phyloP scores from a whole-genome alignment of 371 early-diverging fungal genomes.

The Apophysomyces variabilis region DNA sequence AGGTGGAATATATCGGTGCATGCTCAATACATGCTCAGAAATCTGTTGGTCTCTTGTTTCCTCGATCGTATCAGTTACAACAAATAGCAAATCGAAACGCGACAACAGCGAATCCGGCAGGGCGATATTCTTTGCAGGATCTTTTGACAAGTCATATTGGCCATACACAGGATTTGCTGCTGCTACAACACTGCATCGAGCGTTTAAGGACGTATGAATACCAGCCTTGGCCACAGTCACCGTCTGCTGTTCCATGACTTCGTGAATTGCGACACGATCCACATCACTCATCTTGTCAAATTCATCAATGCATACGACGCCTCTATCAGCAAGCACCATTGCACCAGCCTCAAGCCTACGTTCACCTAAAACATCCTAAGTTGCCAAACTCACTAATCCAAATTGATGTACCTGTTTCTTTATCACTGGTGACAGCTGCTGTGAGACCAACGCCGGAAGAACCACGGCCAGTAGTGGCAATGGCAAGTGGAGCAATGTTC shows the following conservation, averaged over 20 bases:
- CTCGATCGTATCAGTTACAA: conserved; percentile 92
- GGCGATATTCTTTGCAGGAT: conserved; percentile 97
- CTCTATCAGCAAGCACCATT: conserved; percentile 99
- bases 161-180: conserved; percentile 99
- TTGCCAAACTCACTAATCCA: neutral
- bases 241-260: conserved; percentile 99
- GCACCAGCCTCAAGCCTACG: conserved; percentile 98
- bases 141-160: conserved; percentile 77
- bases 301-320: conserved; percentile 99
- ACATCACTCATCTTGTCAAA: conserved; percentile 99
- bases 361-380: conserved; percentile 61
- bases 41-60: conserved; percentile 86
- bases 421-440: conserved; percentile 91
- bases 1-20: conserved; percentile 91
- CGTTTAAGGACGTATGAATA: conserved; percentile 98
- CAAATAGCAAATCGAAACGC: conserved; percentile 99
- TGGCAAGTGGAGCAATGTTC: conserved; percentile 89
- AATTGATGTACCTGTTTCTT: conserved; percentile 64
- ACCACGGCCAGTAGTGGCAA: conserved; percentile 97
- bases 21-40: conserved; percentile 88
- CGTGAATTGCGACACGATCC: conserved; percentile 99
- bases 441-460: conserved; percentile 98
- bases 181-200: conserved; percentile 98
- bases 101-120: conserved; percentile 97
- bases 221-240: conserved; percentile 99